Base-by-base conservation (phyloP, 2,329 filamentous ascomycete species). In the Delphinella strobiligena region DNA sequence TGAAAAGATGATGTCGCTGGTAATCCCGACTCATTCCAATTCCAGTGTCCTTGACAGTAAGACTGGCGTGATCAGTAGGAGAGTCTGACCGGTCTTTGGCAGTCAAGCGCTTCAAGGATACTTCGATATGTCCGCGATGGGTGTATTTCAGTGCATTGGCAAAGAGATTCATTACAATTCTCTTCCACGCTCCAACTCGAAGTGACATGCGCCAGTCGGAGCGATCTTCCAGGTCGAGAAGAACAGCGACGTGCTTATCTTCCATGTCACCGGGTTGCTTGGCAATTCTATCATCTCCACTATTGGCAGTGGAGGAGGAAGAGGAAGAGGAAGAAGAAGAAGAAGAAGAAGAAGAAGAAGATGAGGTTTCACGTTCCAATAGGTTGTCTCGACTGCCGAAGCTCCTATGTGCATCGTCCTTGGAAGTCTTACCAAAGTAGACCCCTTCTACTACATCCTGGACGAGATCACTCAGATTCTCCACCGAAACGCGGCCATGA, bases 111-210 rank as follows among this genome's bases (percentile, higher is more conserved):
- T 33, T 35, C 12, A 37, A 16, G 1, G 34, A 19, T 0, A 64
- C 43, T 4, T 51, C 47, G 34, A 68, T 60, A 22, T 51, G 56
- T 0, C 64, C 62, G 7, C 51, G 43, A 1, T 49, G 36, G 0
- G 61, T 67, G 42, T 68, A 67, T 43, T 69, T 69, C 11, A 69
- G 47, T 1, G 64, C 55, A 48, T 69, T 69, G 2, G 65, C 64
- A 12, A 66, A 60, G 1, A 45, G 39, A 38, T 69, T 69, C 54
- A 66, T 65, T 14, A 66, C 45, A 4, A 69, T 54, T 4, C 65
- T 54, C 4, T 61, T 57, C 52, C 64, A 62, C 2, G 61, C 43
- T 9, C 43, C 43, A 3, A 27, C 29, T 4, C 18, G 19, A 8
- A 36, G 7, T 11, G 22, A 32, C 27, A 32, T 36, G 19, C 33